These are phyloP conservation scores for Claviceps spartinae DNA, from an alignment of 2,329 filamentous ascomycete genomes.

Conservation along the genomic window DNA sequence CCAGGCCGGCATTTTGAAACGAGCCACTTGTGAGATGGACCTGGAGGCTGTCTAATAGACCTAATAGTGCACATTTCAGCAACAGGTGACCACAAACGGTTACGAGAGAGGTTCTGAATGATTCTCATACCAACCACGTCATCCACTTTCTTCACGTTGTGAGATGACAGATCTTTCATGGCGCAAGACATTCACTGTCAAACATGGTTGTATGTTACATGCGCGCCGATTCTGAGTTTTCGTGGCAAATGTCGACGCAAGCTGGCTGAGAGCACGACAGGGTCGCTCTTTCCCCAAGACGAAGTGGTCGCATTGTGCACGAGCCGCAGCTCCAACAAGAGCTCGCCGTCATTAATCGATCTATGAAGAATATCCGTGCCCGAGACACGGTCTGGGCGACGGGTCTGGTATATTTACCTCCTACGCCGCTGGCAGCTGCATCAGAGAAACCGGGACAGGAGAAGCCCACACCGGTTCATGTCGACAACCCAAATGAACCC, in stretches of 20 bases:
- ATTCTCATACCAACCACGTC: constrained; percentile 1
- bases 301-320: neutral
- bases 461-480: no score
- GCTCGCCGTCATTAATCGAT: neutral
- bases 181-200: neutral
- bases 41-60: constrained; percentile 16
- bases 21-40: constrained; percentile 9
- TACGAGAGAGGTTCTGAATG: neutral
- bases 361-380: neutral
- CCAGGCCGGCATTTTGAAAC: constrained; percentile 26
- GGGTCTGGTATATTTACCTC: neutral
- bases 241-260: neutral
- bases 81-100: neutral
- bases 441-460: neutral
- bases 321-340: neutral
- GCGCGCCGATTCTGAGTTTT: neutral
- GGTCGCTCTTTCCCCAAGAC: neutral
- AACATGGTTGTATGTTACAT: no score
- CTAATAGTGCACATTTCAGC: constrained; percentile 8
- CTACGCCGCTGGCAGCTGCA: neutral
- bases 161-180: neutral
- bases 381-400: neutral
- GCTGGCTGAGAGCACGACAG: neutral
- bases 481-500: neutral
- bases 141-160: neutral